Percentiles rank a stretch among this genome's conserved stretches.
Conservation (phyloP, 352 stramenopile genomes). For the Phytophthora megakarya region DNA sequence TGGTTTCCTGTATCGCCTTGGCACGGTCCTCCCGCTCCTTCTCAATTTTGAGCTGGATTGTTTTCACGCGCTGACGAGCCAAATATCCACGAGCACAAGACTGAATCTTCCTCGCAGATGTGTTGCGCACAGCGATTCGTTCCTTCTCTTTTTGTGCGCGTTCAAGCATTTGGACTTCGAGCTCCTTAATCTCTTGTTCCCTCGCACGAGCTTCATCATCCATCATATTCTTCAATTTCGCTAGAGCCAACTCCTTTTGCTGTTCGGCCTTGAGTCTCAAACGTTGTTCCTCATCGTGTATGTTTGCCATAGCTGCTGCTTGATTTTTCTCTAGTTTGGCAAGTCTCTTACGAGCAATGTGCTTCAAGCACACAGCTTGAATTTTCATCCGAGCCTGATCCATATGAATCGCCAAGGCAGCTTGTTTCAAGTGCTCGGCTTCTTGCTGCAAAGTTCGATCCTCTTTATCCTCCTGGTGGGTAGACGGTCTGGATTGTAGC, state of each 20-base stretch:
- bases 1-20: conserved; percentile 56
- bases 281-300: conserved; percentile 67
- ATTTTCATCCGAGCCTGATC: conserved; percentile 74
- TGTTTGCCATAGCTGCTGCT: conserved; percentile 47
- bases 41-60: conserved; percentile 69
- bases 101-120: conserved; percentile 65
- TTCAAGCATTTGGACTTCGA: conserved; percentile 80
- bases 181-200: conserved; percentile 74
- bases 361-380: conserved; percentile 60
- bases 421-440: conserved; percentile 44
- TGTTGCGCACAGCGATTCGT: conserved; percentile 51
- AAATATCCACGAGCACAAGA: conserved; percentile 58
- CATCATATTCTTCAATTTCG: conserved; percentile 69
- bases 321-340: conserved; percentile 55
- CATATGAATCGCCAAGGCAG: conserved; percentile 45
- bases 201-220: conserved; percentile 65
- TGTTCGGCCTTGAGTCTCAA: conserved; percentile 59
- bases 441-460: conserved; percentile 44
- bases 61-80: conserved; percentile 54
- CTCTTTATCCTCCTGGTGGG: conserved; percentile 40
- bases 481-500: conserved; percentile 37
- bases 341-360: conserved; percentile 46
- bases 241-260: conserved; percentile 71
- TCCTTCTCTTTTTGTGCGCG: conserved; percentile 70
- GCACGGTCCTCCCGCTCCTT: conserved; percentile 63